A percentile compares a stretch with the other conserved stretches of the same genome.
phyloP scores from a whole-genome alignment of 768 basidiomycete species.

The Calocybe cyanea region DNA sequence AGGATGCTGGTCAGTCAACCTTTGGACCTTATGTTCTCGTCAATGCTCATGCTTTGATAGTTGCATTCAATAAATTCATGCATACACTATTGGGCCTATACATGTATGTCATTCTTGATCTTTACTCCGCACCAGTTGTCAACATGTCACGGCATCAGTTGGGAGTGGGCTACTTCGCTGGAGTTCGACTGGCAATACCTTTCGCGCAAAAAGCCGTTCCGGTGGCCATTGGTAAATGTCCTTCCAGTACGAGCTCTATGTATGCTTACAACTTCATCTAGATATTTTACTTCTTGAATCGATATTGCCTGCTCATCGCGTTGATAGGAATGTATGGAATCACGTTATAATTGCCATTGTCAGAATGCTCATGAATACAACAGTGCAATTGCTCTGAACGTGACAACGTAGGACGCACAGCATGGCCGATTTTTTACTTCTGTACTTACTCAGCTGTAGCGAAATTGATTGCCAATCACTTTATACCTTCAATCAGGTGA shows the following conservation, averaged over 20 bases:
- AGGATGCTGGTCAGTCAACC: slow-evolving; percentile 41
- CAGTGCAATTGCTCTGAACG: slow-evolving; percentile 57
- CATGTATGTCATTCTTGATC: slow-evolving; percentile 33
- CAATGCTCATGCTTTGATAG: slow-evolving; percentile 19
- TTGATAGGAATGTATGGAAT: slow-evolving; percentile 64
- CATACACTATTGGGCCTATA: slow-evolving; percentile 59
- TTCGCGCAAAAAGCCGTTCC: slow-evolving; percentile 51
- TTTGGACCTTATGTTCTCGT: neutral
- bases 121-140: too few species aligned
- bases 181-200: slow-evolving; percentile 64
- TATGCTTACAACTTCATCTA: slow-evolving; percentile 19
- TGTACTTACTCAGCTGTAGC: slow-evolving; percentile 20
- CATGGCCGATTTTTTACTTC: slow-evolving; percentile 1
- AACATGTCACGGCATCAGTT: slow-evolving; percentile 31
- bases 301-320: slow-evolving; percentile 62
- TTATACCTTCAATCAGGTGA: slow-evolving; percentile 63
- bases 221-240: slow-evolving; percentile 60
- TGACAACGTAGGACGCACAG: slow-evolving; percentile 37
- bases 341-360: slow-evolving; percentile 4
- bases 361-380: slow-evolving; percentile 1
- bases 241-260: neutral
- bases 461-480: slow-evolving; percentile 61
- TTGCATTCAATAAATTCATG: slow-evolving; percentile 52
- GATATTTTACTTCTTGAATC: slow-evolving; percentile 68
- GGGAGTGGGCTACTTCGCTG: slow-evolving; percentile 64